Base-by-base conservation (phyloP, 345 rosid genomes). In the Sisymbrium irio region DNA sequence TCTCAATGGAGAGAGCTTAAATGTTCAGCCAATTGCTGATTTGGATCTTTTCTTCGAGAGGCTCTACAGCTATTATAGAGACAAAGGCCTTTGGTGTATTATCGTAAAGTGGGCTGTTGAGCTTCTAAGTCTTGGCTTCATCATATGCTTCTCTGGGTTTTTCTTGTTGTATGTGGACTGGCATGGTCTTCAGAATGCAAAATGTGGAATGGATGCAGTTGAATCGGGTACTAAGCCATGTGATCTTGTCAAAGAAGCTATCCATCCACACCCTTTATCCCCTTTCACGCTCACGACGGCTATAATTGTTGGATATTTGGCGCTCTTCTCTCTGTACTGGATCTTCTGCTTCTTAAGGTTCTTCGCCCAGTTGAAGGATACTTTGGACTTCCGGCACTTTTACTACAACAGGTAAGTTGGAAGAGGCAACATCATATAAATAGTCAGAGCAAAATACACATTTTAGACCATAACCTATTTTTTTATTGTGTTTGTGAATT, bases 201-300 rank as follows among this genome's bases (percentile, higher is more conserved):
- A 96, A 76, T 96, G 99, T 77, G 99, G 99, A 28, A 88, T 96
- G 93, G 92, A 96, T 85, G 97, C 99, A 3, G 90, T 96, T 75
- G 98, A 96, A 69, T 92, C 98, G 27, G 97, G 99, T 73, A 89
- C 81, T 60, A 92, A 83, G 85, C 99, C 96, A 14, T 96, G 99
- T 77, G 97, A 96, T 85, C 97, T 96, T 68, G 86, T 87, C 18
- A 90, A 88, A 78, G 98, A 92, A 88, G 99, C 98, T 67, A 88
- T 96, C 65, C 86, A 85, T 69, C 83, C 70, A 57, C 96, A 92
- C 75, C 99, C 98, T 17, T 83, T 96, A 77, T 85, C 89, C 54
- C 99, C 99, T 62, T 78, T 96, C 75, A 92, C 99, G 0, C 83
- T 89, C 79, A 83, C 94, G 40, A 96, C 85, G 65, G 91, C 86